Base-by-base conservation (phyloP, 768 basidiomycete species). In the Calocybe indica region DNA sequence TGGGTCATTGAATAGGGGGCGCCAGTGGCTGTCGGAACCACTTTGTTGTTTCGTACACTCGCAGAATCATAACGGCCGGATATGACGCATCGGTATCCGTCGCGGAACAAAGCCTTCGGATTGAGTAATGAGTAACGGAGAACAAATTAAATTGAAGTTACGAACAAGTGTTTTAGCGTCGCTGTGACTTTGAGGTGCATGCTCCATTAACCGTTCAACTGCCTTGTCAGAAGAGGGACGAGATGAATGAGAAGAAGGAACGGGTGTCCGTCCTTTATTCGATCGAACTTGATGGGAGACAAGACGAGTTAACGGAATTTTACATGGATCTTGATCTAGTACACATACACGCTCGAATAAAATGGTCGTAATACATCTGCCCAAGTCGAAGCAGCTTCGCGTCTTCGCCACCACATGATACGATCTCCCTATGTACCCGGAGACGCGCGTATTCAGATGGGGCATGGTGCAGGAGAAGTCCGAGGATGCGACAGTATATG, bases 391-490 rank as follows among this genome's bases (percentile, higher is more conserved):
- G 28, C 12, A 54, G 15, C 9, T 3, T 22, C 3, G n/a, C 30
- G 22, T 22, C 22, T 13, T 52, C 42, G 11, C 42, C 30, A 11
- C 41, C 14, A 22, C 51, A 55, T 7, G 40, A 39, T n/a, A 12
- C 22, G 29, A 55, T 46, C 29, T 28, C 51, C 28, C 14, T 41
- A 2, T 11, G 34, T 10, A 54, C 32, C 12, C 37, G n/a, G 5
- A 10, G 11, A 9, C 15, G 43, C 6, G 43, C 53, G 4, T 14
- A 4, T 1, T 34, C 30, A 8, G 46, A 31, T 2, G 53, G 53
- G 28, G 51, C 48, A 33, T 52, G 37, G 7, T 52, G n/a, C 13
- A 52, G 39, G 36, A 55, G 30, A 40, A 50, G 50, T 29, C 48
- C 54, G 8, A 52, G 46, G 15, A 55, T 33, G 35, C 54, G 33